Evolutionary conservation across 352 stramenopile species (phyloP).

Genomic region (Thraustochytrium sp.): DNA sequence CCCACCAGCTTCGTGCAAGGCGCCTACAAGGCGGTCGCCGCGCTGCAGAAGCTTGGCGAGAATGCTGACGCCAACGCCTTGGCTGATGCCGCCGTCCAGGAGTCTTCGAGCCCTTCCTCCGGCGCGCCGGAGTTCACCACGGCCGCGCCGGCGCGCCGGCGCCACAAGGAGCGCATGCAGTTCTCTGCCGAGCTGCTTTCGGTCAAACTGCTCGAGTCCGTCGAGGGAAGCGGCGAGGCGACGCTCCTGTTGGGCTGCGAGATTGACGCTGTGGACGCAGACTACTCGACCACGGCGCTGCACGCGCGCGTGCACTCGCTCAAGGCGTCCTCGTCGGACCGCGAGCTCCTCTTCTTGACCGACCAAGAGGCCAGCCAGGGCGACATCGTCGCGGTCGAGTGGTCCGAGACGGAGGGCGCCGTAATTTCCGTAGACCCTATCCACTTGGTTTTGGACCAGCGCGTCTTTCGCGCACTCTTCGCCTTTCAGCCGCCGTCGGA

Average conservation of each 20-base stretch:
- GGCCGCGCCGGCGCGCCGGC: too few relatives aligned
- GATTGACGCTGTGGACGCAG: background rate
- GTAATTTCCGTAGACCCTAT: conserved; percentile 13
- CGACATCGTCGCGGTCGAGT: background rate
- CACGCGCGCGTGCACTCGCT: background rate
- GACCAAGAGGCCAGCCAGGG: background rate
- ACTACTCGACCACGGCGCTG: background rate
- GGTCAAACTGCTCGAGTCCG: background rate
- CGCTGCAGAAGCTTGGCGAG: background rate
- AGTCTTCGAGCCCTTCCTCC: too few relatives aligned
- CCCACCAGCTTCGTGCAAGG: background rate
- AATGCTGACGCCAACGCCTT: background rate
- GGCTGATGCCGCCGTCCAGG: background rate
- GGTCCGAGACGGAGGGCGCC: background rate
- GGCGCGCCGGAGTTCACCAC: too few relatives aligned
- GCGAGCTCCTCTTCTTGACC: background rate
- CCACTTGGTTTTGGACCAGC: conserved; percentile 20
- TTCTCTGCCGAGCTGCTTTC: conserved; percentile 19
- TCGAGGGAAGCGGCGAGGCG: background rate
- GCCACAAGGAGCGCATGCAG: background rate
- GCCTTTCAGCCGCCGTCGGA: background rate
- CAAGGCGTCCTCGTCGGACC: background rate
- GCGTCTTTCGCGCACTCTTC: background rate
- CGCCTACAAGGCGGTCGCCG: background rate
- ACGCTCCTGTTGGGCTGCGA: background rate